These are phyloP conservation scores for Anthostomella pinea DNA, from an alignment of 2,329 filamentous ascomycete genomes.

Conservation along the genomic window DNA sequence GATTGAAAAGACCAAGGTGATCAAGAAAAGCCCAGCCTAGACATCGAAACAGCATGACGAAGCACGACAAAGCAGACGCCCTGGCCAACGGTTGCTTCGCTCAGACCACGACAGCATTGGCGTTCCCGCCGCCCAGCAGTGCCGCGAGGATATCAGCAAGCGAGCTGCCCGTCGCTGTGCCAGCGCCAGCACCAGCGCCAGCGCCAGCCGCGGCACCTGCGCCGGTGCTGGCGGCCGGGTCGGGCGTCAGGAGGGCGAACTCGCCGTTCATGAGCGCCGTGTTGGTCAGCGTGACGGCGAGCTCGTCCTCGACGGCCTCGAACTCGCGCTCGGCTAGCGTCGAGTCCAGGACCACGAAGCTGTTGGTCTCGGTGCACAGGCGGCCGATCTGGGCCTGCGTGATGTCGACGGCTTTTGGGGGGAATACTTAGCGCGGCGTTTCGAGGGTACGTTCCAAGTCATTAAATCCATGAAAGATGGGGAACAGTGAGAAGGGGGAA, in stretches of 20 bases:
- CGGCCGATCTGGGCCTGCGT: conserved; percentile 35
- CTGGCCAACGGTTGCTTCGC: no score
- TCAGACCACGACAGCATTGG: no score
- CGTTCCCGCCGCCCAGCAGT: no score
- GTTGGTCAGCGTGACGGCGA: conserved; percentile 8
- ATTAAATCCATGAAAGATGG: no score
- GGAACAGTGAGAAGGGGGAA: no score
- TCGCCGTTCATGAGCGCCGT: conserved; percentile 20
- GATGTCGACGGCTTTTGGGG: conserved; percentile 35
- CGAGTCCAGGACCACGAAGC: conserved; percentile 34
- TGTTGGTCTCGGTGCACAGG: conserved; percentile 34
- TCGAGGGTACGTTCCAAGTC: not conserved
- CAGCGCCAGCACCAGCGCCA: not conserved
- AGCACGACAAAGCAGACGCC: no score
- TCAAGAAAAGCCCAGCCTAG: no score
- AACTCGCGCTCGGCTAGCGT: conserved; percentile 40
- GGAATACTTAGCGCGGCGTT: conserved; percentile 15
- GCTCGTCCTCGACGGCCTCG: conserved; percentile 40
- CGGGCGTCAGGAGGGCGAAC: conserved; percentile 11
- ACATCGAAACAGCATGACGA: no score
- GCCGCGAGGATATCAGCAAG: no score
- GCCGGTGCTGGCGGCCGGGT: not conserved
- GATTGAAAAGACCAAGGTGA: no score
- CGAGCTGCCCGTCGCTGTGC: not conserved
- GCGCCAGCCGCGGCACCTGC: not conserved